Evolutionary conservation across 208 protist species (phyloP).

Genomic region (Leishmania tropica): DNA sequence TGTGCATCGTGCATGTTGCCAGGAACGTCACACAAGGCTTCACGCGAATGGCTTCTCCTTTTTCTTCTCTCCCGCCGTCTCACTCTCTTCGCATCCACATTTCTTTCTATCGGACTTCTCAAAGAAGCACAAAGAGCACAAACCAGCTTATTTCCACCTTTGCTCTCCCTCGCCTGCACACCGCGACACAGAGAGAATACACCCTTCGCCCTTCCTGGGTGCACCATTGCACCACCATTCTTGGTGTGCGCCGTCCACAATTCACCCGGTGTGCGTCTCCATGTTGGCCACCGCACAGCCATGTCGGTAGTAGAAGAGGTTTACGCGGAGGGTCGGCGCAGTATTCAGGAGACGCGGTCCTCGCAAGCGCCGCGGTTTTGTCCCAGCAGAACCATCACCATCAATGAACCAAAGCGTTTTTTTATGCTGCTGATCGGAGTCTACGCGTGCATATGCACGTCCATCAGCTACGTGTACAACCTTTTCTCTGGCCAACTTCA

Average conservation of each 20-base stretch:
- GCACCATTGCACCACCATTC: not conserved
- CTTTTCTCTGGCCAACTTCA: conserved; percentile 77
- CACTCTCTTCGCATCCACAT: too few species aligned
- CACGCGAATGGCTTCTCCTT: not conserved
- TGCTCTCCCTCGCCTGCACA: not conserved
- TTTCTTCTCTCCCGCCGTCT: not conserved
- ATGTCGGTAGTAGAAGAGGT: conserved; percentile 23
- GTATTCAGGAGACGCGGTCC: conserved; percentile 21
- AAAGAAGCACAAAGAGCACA: not conserved
- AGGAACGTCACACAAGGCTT: not conserved
- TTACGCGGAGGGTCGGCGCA: conserved; percentile 26
- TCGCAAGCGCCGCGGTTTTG: conserved; percentile 19
- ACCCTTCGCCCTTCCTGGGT: not conserved
- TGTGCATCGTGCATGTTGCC: not conserved
- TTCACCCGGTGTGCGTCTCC: too few species aligned
- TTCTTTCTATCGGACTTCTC: not conserved
- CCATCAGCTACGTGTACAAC: conserved; percentile 75
- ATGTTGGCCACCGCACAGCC: not conserved
- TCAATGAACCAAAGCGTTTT: conserved; percentile 69
- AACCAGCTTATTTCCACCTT: not conserved
- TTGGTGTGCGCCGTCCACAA: not conserved
- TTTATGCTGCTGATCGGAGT: conserved; percentile 63
- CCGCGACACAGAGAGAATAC: too few species aligned
- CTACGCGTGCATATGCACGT: conserved; percentile 65
- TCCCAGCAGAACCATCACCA: conserved; percentile 11